These are phyloP conservation scores for Setaria viridis DNA, from an alignment of 202 grass and related monocot genomes.

Conservation along the genomic window DNA sequence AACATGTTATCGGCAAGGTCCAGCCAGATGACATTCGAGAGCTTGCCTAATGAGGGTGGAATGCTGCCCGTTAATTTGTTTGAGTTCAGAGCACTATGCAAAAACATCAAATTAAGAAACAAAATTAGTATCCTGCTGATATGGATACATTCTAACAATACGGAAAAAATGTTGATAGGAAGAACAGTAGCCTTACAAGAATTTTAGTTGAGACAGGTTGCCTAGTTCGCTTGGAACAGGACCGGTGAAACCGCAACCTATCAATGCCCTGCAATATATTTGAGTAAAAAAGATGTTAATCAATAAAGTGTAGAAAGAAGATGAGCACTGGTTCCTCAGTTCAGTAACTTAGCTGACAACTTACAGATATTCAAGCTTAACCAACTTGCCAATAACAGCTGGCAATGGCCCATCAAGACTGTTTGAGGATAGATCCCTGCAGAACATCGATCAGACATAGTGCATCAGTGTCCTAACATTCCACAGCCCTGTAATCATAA, in stretches of 20 bases:
- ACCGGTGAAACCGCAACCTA: conserved; percentile 69
- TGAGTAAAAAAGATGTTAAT: conserved; percentile 35
- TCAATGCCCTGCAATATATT: conserved; percentile 56
- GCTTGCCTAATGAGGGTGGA: conserved; percentile 72
- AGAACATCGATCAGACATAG: conserved; percentile 38
- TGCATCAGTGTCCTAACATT: neutral
- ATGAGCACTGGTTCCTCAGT: neutral
- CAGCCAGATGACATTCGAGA: conserved; percentile 62
- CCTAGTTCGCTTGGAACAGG: conserved; percentile 72
- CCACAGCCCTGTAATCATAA: neutral
- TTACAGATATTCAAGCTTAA: conserved; percentile 73
- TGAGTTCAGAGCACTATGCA: conserved; percentile 67
- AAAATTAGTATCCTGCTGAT: conserved; percentile 24
- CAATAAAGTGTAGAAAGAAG: conserved; percentile 18
- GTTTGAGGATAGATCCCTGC: conserved; percentile 87
- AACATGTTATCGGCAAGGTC: conserved; percentile 77
- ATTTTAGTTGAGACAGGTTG: conserved; percentile 61
- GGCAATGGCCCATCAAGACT: conserved; percentile 58
- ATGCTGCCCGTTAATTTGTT: conserved; percentile 76
- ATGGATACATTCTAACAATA: conserved; percentile 20
- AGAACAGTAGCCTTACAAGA: conserved; percentile 48
- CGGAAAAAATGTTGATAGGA: neutral
- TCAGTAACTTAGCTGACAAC: conserved; percentile 38
- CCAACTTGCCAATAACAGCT: conserved; percentile 64
- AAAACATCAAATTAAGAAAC: conserved; percentile 12